phyloP scores from a whole-genome alignment of 768 basidiomycete species.

The Suillus brevipes region DNA sequence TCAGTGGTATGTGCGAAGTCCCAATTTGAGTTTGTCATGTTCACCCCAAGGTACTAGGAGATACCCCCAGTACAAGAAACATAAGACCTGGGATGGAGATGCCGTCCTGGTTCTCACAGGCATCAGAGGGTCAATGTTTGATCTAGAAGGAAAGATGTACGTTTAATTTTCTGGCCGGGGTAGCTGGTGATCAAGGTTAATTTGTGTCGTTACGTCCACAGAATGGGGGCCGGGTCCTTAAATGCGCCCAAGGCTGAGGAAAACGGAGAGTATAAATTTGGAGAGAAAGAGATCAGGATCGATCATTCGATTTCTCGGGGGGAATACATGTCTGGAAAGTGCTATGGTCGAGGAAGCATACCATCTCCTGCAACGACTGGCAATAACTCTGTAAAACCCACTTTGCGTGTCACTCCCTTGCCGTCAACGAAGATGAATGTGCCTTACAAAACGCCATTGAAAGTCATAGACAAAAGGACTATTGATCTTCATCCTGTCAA shows the following conservation, averaged over 20 bases:
- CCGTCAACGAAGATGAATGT: constrained; percentile 27
- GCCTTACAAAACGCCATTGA: constrained; percentile 22
- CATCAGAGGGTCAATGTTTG: constrained; percentile 52
- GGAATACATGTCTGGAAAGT: constrained; percentile 65
- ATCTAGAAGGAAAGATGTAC: constrained; percentile 66
- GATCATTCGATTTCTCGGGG: constrained; percentile 54
- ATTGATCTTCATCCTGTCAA: constrained; percentile 44
- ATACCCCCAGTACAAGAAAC: constrained; percentile 71
- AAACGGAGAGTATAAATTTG: constrained; percentile 40
- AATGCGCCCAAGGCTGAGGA: constrained; percentile 38
- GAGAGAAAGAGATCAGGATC: constrained; percentile 64
- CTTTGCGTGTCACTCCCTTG: constrained; percentile 22
- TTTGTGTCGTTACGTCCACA: constrained; percentile 23
- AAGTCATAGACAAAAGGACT: constrained; percentile 22
- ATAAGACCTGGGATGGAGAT: constrained; percentile 91
- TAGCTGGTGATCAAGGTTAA: neutral
- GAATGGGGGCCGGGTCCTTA: constrained; percentile 53
- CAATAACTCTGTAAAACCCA: constrained; percentile 22
- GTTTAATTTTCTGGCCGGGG: constrained; percentile 21
- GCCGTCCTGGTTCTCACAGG: constrained; percentile 57
- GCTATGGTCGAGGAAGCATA: constrained; percentile 49
- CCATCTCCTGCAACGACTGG: constrained; percentile 25
- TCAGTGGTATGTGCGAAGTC: constrained; percentile 54
- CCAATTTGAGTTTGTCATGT: neutral
- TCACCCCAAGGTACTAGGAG: constrained; percentile 44